A percentile compares a stretch with the other conserved stretches of the same genome.
Evolutionary conservation across 495 filamentous ascomycete genomes (phyloP).

Genomic region (Aspergillus avenaceus): DNA sequence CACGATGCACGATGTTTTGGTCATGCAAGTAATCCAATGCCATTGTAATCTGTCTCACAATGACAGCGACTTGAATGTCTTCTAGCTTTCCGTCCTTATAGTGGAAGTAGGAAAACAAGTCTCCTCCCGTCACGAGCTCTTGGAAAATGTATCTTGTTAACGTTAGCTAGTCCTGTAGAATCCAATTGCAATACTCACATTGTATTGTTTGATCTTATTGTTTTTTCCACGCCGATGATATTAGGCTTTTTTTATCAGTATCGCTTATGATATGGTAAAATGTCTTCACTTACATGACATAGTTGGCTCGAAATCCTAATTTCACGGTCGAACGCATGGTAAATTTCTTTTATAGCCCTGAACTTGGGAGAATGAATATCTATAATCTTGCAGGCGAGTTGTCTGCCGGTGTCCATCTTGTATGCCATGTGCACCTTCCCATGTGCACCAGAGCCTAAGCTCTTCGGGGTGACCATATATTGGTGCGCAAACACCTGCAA

Average conservation of each 20-base stretch:
- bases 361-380: slow-evolving; percentile 22
- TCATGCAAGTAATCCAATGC: slow-evolving; percentile 59
- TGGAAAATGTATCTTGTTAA: slow-evolving; percentile 59
- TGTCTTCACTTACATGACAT: slow-evolving; percentile 51
- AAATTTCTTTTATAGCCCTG: slow-evolving; percentile 8
- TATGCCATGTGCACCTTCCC: slow-evolving; percentile 49
- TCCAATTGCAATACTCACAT: slow-evolving; percentile 38
- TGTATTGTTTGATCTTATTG: slow-evolving; percentile 44
- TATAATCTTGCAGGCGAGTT: slow-evolving; percentile 53
- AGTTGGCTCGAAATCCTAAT: slow-evolving; percentile 52
- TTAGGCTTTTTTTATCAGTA: slow-evolving; percentile 48
- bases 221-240: slow-evolving; percentile 53
- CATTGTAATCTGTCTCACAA: slow-evolving; percentile 56
- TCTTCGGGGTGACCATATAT: slow-evolving; percentile 46
- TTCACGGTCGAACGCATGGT: slow-evolving; percentile 37
- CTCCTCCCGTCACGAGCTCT: slow-evolving; percentile 61
- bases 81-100: slow-evolving; percentile 39
- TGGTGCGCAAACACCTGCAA: slow-evolving; percentile 41
- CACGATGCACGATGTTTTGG: slow-evolving; percentile 55
- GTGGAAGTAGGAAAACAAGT: slow-evolving; percentile 59
- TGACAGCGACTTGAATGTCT: slow-evolving; percentile 50
- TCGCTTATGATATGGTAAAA: neutral
- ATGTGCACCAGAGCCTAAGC: slow-evolving; percentile 45
- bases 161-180: neutral
- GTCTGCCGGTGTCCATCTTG: slow-evolving; percentile 26